Evolutionary conservation across 495 filamentous ascomycete genomes (phyloP).

Genomic region (Monascus purpureus): DNA sequence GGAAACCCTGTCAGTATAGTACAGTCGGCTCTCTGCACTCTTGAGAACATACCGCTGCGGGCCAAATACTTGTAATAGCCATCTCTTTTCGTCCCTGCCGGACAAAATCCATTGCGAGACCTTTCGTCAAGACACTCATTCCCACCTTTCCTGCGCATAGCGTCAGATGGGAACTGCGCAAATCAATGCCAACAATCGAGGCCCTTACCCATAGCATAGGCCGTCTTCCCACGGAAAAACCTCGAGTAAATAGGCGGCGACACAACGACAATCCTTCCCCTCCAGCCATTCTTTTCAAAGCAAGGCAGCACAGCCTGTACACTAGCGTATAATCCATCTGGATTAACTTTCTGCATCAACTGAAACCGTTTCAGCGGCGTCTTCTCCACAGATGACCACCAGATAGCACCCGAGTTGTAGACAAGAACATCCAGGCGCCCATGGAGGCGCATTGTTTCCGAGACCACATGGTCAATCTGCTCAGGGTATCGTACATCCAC

Average conservation of each 20-base stretch:
- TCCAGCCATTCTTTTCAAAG: constrained; percentile 37
- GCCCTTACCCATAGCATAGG: constrained; percentile 59
- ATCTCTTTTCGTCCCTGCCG: constrained; percentile 49
- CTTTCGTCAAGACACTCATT: constrained; percentile 72
- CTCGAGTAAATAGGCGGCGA: constrained; percentile 74
- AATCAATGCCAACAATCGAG: background rate
- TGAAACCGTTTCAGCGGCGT: constrained; percentile 70
- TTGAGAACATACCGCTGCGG: constrained; percentile 52
- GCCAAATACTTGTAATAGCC: constrained; percentile 76
- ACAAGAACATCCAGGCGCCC: constrained; percentile 55
- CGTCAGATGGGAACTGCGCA: background rate
- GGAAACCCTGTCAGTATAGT: too few relatives aligned
- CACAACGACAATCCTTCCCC: constrained; percentile 62
- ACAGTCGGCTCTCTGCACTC: too few relatives aligned
- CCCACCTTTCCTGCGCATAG: constrained; percentile 46
- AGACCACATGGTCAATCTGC: constrained; percentile 49
- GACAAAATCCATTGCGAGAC: constrained; percentile 71
- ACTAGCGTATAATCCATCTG: constrained; percentile 48
- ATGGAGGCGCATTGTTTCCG: constrained; percentile 47
- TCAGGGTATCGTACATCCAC: constrained; percentile 55
- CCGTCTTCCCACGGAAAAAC: constrained; percentile 78
- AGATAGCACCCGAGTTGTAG: constrained; percentile 80
- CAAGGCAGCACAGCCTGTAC: constrained; percentile 54
- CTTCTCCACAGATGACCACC: constrained; percentile 62
- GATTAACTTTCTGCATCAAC: constrained; percentile 72